Evolutionary conservation across 176 grass and related monocot species (phyloP), one percentile per base, ranked within the genome.

Genomic region (maize (Zea mays)): DNA sequence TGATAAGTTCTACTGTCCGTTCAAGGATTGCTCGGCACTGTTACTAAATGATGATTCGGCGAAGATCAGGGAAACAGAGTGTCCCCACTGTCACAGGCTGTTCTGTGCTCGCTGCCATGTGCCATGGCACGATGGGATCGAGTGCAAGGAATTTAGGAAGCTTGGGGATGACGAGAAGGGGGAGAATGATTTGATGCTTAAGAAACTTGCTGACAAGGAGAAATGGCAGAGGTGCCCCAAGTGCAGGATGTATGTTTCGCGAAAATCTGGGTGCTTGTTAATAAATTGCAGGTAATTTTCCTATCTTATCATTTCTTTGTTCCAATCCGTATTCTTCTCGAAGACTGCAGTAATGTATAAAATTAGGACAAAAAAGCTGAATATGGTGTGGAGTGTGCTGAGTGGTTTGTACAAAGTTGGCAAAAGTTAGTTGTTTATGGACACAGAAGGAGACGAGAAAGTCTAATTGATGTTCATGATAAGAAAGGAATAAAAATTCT

Each of bases 211-310:
- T n/a, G 16, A 72, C 4, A 85, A 83, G 8, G 85, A 86, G 34
- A 92, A 84, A 16, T 98, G 95, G 91, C 67, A 86, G 80, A 88
- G 87, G 77, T 98, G 95, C 51, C 91, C 91, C 4, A 76, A 75
- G 2, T 94, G 95, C 80, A 94, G 58, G 80, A 89, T 92, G 75
- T 94, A 84, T 34, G 95, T 98, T 17, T 86, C 86, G 4, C 90
- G 82, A 85, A 82, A 14, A 6, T 48, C 45, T 4, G 88, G 88
- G 1, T 97, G 94, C 72, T 75, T 87, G 68, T 74, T 85, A 65
- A 91, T 97, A 37, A 87, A 11, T 5, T 97, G 94, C 91, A 97
- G 93, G 93, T 97, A 83, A 6, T 65, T 47, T 61, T 3, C 71
- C n/a, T 74, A 46, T 62, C 35, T 81, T 55, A 46, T 36, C 16